Conservation (phyloP, 306 rosid genomes). For the Lathyrus sativus region DNA sequence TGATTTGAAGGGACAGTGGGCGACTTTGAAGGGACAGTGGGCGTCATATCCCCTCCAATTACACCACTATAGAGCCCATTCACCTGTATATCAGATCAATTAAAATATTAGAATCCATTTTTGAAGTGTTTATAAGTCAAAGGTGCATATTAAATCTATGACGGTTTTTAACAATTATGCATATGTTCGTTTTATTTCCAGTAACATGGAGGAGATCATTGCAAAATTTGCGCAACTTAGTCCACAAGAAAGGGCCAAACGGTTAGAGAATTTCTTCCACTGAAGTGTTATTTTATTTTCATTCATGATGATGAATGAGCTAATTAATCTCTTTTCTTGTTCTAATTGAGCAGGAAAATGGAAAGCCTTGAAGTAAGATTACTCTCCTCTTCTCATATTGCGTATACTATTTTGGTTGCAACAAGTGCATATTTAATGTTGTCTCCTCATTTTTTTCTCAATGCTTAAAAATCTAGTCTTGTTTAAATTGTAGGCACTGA, state of each 20-base stretch:
- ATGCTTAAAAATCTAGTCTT: constrained; percentile 30
- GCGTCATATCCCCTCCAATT: too few species aligned
- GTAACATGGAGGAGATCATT: constrained; percentile 67
- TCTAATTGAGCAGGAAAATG: constrained; percentile 67
- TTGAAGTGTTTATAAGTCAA: neutral
- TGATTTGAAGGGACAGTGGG: too few species aligned
- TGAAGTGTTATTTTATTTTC: constrained; percentile 15
- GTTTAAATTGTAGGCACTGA: constrained; percentile 62
- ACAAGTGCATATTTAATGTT: constrained; percentile 3
- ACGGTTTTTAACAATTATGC: constrained; percentile 9
- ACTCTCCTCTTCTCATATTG: constrained; percentile 24
- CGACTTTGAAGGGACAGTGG: too few species aligned
- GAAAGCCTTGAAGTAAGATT: constrained; percentile 83
- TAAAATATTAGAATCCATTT: neutral
- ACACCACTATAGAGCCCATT: too few species aligned
- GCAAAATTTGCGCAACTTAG: constrained; percentile 68
- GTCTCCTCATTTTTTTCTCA: neutral
- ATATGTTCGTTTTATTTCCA: constrained; percentile 31
- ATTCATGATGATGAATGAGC: constrained; percentile 30
- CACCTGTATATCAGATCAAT: too few species aligned
- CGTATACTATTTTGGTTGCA: constrained; percentile 22
- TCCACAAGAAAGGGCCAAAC: constrained; percentile 80
- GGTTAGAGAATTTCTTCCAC: constrained; percentile 44
- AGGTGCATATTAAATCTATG: neutral
- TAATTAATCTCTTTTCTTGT: constrained; percentile 41